Evolutionary conservation across 2,329 filamentous ascomycete species (phyloP).

Genomic region (Sporothrix curviconia): DNA sequence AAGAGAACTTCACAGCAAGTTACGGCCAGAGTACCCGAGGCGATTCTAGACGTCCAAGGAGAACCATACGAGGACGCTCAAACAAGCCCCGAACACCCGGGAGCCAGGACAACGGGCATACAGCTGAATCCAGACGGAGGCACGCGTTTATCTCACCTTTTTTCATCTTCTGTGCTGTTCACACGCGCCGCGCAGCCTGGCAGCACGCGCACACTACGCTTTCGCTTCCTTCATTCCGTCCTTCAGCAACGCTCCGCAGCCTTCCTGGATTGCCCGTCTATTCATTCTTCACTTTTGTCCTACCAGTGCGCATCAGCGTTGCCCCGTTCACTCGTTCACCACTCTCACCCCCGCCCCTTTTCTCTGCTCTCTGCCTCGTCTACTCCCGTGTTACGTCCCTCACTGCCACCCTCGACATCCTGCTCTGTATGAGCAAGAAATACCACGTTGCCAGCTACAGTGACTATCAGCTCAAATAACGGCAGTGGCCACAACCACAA

Average conservation of each 20-base stretch:
- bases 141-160: too few species aligned
- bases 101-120: too few species aligned
- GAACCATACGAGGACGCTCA: too few species aligned
- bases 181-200: neutral
- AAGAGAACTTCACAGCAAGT: too few species aligned
- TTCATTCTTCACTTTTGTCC: conserved; percentile 2
- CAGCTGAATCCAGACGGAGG: too few species aligned
- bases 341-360: neutral
- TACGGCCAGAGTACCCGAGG: too few species aligned
- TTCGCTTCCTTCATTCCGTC: conserved; percentile 10
- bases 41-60: too few species aligned
- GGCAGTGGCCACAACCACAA: neutral
- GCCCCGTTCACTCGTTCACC: conserved; percentile 17
- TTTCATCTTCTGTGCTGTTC: too few species aligned
- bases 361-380: neutral
- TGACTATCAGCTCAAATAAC: neutral
- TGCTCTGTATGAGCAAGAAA: conserved; percentile 4
- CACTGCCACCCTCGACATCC: neutral
- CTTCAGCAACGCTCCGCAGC: conserved; percentile 8
- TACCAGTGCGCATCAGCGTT: conserved; percentile 5
- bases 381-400: neutral
- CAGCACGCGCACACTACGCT: neutral
- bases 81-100: too few species aligned
- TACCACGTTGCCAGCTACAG: conserved; percentile 6
- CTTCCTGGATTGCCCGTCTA: neutral